A percentile compares a stretch with the other conserved stretches of the same genome.
These are phyloP conservation scores for Kodamaea plutei DNA, from an alignment of 1,139 yeast genomes.

Conservation along the genomic window DNA sequence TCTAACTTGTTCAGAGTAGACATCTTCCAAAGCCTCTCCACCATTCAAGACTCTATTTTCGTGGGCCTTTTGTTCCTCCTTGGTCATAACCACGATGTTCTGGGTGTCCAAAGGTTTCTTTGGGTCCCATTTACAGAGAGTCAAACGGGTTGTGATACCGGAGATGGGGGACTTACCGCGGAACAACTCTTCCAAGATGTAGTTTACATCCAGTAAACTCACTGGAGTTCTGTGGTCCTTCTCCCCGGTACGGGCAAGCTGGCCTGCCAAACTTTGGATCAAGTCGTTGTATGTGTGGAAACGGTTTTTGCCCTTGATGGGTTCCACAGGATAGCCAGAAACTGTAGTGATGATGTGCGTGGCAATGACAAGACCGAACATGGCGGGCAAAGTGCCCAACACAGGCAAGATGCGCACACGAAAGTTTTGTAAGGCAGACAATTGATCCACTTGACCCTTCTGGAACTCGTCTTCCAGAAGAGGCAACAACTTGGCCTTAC, in stretches of 20 bases:
- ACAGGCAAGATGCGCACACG: slow-evolving; percentile 93
- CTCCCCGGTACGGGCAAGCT: slow-evolving; percentile 71
- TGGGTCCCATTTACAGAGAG: slow-evolving; percentile 83
- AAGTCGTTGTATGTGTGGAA: slow-evolving; percentile 79
- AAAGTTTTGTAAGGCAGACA: slow-evolving; percentile 83
- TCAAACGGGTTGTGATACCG: slow-evolving; percentile 74
- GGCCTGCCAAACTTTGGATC: slow-evolving; percentile 80
- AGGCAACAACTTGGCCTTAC: slow-evolving; percentile 83
- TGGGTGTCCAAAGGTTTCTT: slow-evolving; percentile 51
- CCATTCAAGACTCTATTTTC: slow-evolving; percentile 72
- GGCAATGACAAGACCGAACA: slow-evolving; percentile 88
- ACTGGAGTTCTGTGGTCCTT: slow-evolving; percentile 70
- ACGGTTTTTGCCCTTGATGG: slow-evolving; percentile 88
- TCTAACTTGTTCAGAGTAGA: slow-evolving; percentile 60
- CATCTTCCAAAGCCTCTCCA: slow-evolving; percentile 54
- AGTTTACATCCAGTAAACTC: slow-evolving; percentile 68
- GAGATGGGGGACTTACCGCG: slow-evolving; percentile 89
- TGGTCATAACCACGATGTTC: slow-evolving; percentile 82
- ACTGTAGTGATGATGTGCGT: slow-evolving; percentile 75
- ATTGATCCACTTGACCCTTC: slow-evolving; percentile 81
- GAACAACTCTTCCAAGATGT: slow-evolving; percentile 86
- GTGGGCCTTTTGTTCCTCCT: slow-evolving; percentile 78
- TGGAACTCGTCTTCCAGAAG: slow-evolving; percentile 73
- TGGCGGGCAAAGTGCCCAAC: slow-evolving; percentile 93
- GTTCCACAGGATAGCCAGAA: slow-evolving; percentile 84